Evolutionary conservation across 768 basidiomycete species (phyloP), one percentile per base, ranked within the genome.

Genomic region (Lepiota brunneoincarnata): DNA sequence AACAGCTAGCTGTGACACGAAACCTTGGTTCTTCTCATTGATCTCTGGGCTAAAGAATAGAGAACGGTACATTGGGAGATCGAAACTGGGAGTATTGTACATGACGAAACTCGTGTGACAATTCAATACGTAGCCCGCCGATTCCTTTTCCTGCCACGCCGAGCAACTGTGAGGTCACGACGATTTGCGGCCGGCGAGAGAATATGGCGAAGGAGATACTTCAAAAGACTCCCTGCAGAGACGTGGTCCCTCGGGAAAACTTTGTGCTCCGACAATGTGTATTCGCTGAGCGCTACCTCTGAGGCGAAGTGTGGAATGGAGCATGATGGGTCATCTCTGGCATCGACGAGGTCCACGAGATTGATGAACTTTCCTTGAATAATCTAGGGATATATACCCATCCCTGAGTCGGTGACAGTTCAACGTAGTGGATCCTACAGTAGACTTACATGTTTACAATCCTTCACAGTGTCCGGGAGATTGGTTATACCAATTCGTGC

Each of bases 321-420:
- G 3, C 45, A 46, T 2, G 43, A 40, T 10, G 39, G 4, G 11
- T 51, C 50, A 34, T 11, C 23, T 24, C 35, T 45, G 4, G 59
- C 59, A 3, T 56, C 56, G 5, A 36, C 45, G 4, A 54, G 31
- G 54, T 72, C 71, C 6, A 71, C 64, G n/a, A 72, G 56, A 48
- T 74, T 74, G 38, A 74, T n/a, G n/a, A n/a, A n/a, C n/a, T n/a
- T n/a, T n/a, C n/a, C 68, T 41, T 70, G 62, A 1, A 60, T 60
- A 18, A 37, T 47, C 63, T 6, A 53, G 62, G 69, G 69, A 43
- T 3, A 49, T 12, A 21, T 18, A 20, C 7, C 34, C 5, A n/a
- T n/a, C 20, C n/a, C 10, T 23, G 36, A 6, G 28, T 14, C 23
- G 20, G 12, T 20, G 26, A 31, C 15, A 4, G 28, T 34, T 23